phyloP scores from a whole-genome alignment of 257 asterid genomes.

The Plectranthus barbatus region DNA sequence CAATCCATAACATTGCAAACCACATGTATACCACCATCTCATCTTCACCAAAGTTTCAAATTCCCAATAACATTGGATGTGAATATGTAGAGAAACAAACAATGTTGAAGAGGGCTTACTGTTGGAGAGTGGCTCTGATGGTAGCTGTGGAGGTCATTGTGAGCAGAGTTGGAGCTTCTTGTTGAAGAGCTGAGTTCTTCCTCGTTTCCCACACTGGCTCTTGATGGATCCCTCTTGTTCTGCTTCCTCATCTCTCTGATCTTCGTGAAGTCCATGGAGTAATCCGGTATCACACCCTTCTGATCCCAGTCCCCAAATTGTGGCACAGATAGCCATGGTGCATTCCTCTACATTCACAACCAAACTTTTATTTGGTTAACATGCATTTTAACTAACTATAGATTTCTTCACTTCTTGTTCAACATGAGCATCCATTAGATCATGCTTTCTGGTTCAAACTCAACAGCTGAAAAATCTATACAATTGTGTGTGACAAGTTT shows the following conservation, averaged over 20 bases:
- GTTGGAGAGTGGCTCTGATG: conserved; percentile 49
- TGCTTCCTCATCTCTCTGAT: conserved; percentile 58
- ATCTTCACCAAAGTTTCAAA: too few species aligned
- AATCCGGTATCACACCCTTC: conserved; percentile 45
- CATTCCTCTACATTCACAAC: conserved; percentile 19
- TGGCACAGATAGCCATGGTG: conserved; percentile 49
- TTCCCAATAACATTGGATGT: too few species aligned
- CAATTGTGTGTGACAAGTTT: too few species aligned
- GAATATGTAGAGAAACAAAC: not conserved
- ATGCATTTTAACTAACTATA: too few species aligned
- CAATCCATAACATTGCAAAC: too few species aligned
- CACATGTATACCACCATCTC: too few species aligned
- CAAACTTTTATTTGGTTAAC: too few species aligned
- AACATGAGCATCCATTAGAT: too few species aligned
- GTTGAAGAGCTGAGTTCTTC: conserved; percentile 36
- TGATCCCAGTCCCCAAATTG: conserved; percentile 63
- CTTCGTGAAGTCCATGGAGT: conserved; percentile 53
- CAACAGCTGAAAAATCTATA: too few species aligned
- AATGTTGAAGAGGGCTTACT: conserved; percentile 21
- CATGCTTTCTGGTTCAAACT: too few species aligned
- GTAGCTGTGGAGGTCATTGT: conserved; percentile 17
- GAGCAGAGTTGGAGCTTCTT: conserved; percentile 16
- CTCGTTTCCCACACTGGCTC: conserved; percentile 54
- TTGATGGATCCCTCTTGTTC: conserved; percentile 49
- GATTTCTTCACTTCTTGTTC: too few species aligned